Evolutionary conservation across 345 rosid species (phyloP).

Genomic region (Aethionema arabicum): DNA sequence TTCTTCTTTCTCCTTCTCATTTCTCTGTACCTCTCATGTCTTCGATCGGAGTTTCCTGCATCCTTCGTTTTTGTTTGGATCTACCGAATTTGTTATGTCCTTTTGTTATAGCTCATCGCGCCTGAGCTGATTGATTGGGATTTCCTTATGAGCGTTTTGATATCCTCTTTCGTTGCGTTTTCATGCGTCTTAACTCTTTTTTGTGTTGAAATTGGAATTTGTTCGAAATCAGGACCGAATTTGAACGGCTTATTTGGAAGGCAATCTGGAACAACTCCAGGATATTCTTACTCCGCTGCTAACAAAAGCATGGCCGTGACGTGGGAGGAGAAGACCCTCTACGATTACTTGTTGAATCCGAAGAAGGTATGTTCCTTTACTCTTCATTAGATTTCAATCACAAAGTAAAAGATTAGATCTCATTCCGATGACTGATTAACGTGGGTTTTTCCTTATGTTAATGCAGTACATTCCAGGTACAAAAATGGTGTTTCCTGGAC

Average conservation of each 20-base stretch:
- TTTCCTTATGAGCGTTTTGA: background rate
- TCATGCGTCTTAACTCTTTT: background rate
- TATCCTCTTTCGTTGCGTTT: background rate
- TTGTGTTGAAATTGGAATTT: background rate
- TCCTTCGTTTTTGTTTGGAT: slow-evolving; percentile 10
- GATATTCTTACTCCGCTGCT: slow-evolving; percentile 83
- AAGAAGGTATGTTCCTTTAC: slow-evolving; percentile 55
- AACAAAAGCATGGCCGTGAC: slow-evolving; percentile 81
- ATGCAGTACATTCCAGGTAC: slow-evolving; percentile 80
- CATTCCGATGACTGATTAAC: background rate
- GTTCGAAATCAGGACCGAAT: slow-evolving; percentile 61
- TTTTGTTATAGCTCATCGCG: background rate
- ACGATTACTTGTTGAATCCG: slow-evolving; percentile 81
- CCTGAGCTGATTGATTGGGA: background rate
- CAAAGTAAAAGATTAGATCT: background rate
- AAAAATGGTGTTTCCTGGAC: slow-evolving; percentile 84
- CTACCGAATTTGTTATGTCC: background rate
- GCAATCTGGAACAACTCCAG: slow-evolving; percentile 77
- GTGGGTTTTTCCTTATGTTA: background rate
- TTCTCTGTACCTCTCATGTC: background rate
- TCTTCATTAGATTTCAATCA: too few relatives aligned
- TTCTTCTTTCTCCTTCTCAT: background rate
- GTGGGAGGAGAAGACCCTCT: slow-evolving; percentile 77
- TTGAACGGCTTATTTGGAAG: slow-evolving; percentile 85
- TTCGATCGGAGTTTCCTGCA: background rate